Percentiles rank a stretch among this genome's conserved stretches.
phyloP scores from a whole-genome alignment of 1,284 basidiomycete species.

The Athelia sp. region DNA sequence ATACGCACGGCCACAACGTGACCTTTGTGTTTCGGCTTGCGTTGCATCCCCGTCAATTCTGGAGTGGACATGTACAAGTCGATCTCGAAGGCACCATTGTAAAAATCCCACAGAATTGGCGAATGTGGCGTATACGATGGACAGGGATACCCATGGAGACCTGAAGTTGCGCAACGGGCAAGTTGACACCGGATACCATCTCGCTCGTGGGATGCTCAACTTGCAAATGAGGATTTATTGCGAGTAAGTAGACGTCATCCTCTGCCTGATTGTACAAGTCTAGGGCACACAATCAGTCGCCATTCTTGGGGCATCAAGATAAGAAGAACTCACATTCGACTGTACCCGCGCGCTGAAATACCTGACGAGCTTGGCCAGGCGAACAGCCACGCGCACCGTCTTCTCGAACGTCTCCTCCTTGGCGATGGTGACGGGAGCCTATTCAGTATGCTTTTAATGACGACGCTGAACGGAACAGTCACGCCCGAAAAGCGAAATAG shows the following conservation, averaged over 20 bases:
- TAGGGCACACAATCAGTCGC: slow-evolving; percentile 22
- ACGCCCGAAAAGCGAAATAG: slow-evolving; percentile 97
- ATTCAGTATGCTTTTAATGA: slow-evolving; percentile 99
- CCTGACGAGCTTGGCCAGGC: slow-evolving; percentile 96
- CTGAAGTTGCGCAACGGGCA: slow-evolving; percentile 96
- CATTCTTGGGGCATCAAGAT: background rate
- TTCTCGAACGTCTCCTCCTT: slow-evolving; percentile 86
- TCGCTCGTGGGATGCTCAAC: slow-evolving; percentile 99
- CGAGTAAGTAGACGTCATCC: slow-evolving; percentile 95
- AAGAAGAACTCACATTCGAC: slow-evolving; percentile 76
- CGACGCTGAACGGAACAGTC: slow-evolving; percentile 99
- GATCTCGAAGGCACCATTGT: slow-evolving; percentile 84
- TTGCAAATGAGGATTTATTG: slow-evolving; percentile 98
- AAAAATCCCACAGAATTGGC: slow-evolving; percentile 92
- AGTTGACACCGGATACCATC: slow-evolving; percentile 98
- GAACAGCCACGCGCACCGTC: slow-evolving; percentile 98
- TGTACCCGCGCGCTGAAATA: slow-evolving; percentile 99
- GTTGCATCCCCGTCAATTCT: slow-evolving; percentile 82
- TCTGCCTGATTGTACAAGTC: slow-evolving; percentile 95
- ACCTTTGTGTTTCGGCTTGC: slow-evolving; percentile 95
- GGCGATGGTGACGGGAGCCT: slow-evolving; percentile 98
- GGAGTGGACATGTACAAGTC: slow-evolving; percentile 96
- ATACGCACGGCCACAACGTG: slow-evolving; percentile 99
- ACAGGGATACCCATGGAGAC: slow-evolving; percentile 98
- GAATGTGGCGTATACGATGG: slow-evolving; percentile 94